Percentiles rank a stretch among this genome's conserved stretches.
Evolutionary conservation across 2,329 filamentous ascomycete species (phyloP).

Genomic region (Phaeophleospora eucalypticola): DNA sequence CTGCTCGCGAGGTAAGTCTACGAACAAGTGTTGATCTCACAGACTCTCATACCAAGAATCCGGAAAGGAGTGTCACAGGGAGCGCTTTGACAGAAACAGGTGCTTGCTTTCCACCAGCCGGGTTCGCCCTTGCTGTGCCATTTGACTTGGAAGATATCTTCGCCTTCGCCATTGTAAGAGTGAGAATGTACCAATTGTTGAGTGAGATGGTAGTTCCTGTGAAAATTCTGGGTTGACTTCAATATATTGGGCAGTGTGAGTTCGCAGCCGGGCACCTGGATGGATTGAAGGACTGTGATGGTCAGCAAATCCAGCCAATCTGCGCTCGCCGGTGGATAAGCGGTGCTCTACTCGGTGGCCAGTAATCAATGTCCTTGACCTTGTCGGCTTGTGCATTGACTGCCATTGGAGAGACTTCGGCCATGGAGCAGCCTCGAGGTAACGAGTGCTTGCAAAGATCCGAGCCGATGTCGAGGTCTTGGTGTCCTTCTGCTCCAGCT

Average conservation of each 20-base stretch:
- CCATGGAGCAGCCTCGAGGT: too few relatives aligned
- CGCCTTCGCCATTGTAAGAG: slow-evolving; percentile 14
- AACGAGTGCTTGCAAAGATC: too few relatives aligned
- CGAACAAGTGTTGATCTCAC: neutral
- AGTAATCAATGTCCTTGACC: neutral
- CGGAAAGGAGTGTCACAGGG: slow-evolving; percentile 59
- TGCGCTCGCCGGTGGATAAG: neutral
- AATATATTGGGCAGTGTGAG: neutral
- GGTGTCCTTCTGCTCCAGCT: too few relatives aligned
- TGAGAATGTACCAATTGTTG: neutral
- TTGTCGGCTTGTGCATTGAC: neutral
- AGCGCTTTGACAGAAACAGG: slow-evolving; percentile 35
- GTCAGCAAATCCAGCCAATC: neutral
- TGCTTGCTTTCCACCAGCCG: slow-evolving; percentile 4
- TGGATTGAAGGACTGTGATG: neutral
- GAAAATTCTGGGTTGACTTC: neutral
- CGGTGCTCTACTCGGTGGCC: neutral
- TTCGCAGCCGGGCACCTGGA: neutral
- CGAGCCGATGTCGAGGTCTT: too few relatives aligned
- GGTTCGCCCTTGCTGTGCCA: slow-evolving; percentile 7
- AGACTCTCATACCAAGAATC: slow-evolving; percentile 46
- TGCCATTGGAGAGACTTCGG: neutral
- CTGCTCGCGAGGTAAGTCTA: neutral
- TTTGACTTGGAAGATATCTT: slow-evolving; percentile 14
- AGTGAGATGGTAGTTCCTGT: neutral